Conservation (phyloP, 768 basidiomycete species). For the Sarcodon aspratus region DNA sequence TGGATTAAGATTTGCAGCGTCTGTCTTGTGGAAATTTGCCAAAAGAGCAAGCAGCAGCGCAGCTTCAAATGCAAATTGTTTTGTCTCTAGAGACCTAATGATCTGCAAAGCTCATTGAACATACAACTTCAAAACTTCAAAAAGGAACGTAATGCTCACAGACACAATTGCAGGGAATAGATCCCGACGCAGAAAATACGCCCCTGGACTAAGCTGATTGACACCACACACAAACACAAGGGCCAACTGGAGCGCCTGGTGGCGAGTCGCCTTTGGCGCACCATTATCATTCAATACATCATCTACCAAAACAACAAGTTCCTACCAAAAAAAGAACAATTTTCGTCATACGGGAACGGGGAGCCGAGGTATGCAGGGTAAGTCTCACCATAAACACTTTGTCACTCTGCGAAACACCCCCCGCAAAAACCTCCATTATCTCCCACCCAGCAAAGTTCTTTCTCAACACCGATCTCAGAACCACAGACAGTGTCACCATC, state of each 20-base stretch:
- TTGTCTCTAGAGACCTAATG: constrained; percentile 42
- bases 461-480: constrained; percentile 35
- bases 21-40: constrained; percentile 63
- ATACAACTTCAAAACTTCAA: background rate
- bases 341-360: too few species aligned
- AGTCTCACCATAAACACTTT: constrained; percentile 38
- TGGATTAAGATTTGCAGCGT: constrained; percentile 57
- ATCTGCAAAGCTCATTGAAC: constrained; percentile 25
- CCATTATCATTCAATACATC: too few species aligned
- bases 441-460: constrained; percentile 63
- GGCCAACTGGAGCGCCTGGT: constrained; percentile 44
- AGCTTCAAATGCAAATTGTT: constrained; percentile 48
- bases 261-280: constrained; percentile 20
- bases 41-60: constrained; percentile 48
- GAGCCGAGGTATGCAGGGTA: background rate
- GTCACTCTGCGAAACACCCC: constrained; percentile 48
- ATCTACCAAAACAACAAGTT: too few species aligned
- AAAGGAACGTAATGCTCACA: constrained; percentile 21
- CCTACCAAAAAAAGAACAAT: too few species aligned
- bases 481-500: constrained; percentile 36
- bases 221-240: constrained; percentile 48
- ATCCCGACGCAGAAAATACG: constrained; percentile 56
- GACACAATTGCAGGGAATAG: constrained; percentile 42
- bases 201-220: constrained; percentile 56
- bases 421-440: constrained; percentile 58